A percentile compares a stretch with the other conserved stretches of the same genome.
phyloP scores from a whole-genome alignment of 1,139 yeast genomes.

The Nadsonia starkeyi-henricii region DNA sequence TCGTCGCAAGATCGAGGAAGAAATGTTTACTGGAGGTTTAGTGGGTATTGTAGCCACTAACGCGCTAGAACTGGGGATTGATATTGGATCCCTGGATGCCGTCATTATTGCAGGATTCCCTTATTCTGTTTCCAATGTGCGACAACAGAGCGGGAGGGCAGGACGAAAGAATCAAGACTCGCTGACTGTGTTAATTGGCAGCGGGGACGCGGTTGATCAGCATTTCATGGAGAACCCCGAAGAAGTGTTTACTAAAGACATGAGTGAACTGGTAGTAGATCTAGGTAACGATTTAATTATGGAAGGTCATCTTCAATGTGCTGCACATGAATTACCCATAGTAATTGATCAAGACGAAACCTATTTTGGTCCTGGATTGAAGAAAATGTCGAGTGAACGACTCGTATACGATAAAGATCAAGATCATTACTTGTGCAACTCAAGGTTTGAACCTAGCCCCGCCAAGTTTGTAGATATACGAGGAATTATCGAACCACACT shows the following conservation, averaged over 20 bases:
- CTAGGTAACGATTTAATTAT: conserved; percentile 43
- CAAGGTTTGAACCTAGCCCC: conserved; percentile 27
- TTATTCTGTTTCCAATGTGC: conserved; percentile 65
- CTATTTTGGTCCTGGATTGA: conserved; percentile 32
- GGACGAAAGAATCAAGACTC: conserved; percentile 63
- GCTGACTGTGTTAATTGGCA: conserved; percentile 69
- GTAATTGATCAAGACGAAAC: conserved; percentile 34
- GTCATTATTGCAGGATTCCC: conserved; percentile 92
- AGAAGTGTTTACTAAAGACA: conserved; percentile 36
- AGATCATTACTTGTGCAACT: conserved; percentile 22
- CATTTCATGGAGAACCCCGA: conserved; percentile 62
- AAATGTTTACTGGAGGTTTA: conserved; percentile 77
- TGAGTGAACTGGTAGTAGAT: conserved; percentile 32
- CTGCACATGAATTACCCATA: conserved; percentile 75
- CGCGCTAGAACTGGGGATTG: conserved; percentile 90
- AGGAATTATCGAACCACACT: conserved; percentile 58
- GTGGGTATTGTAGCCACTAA: conserved; percentile 87
- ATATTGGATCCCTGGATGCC: conserved; percentile 82
- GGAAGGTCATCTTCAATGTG: conserved; percentile 85
- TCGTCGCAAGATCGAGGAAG: conserved; percentile 71
- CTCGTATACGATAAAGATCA: conserved; percentile 9
- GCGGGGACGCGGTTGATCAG: conserved; percentile 77
- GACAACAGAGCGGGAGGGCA: conserved; percentile 94
- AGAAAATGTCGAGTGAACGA: conserved; percentile 8
- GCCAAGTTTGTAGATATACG: conserved; percentile 59